phyloP scores from a whole-genome alignment of 164 flowering plant species.

The Cinnamomum micranthum region DNA sequence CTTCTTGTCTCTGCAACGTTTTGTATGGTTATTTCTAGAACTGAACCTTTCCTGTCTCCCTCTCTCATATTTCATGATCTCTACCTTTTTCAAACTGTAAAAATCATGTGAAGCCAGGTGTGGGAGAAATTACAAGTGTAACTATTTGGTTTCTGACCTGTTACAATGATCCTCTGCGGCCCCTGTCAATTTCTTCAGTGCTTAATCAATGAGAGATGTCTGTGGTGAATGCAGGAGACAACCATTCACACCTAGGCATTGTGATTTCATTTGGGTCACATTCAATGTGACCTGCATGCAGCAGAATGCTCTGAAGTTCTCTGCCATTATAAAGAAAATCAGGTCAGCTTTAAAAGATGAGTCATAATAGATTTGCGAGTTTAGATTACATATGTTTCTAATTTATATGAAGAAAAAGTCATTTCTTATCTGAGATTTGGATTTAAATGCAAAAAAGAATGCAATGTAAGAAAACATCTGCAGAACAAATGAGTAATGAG shows the following conservation, averaged over 20 bases:
- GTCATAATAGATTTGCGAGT: too few species aligned
- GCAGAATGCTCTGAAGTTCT: not conserved
- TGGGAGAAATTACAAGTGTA: not conserved
- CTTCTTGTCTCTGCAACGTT: slow-evolving; percentile 28
- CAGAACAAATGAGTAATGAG: too few species aligned
- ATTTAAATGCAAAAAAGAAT: too few species aligned
- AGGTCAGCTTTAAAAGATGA: too few species aligned
- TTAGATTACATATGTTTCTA: too few species aligned
- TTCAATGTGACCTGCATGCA: not conserved
- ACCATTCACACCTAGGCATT: not conserved
- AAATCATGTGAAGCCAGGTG: not conserved
- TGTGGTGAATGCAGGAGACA: too few species aligned
- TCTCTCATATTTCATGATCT: slow-evolving; percentile 37
- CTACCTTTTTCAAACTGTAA: not conserved
- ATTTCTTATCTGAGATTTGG: too few species aligned
- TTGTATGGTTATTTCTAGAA: slow-evolving; percentile 17
- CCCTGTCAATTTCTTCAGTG: not conserved
- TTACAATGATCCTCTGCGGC: not conserved
- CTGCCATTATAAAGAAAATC: too few species aligned
- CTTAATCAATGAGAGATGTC: too few species aligned
- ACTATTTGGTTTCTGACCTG: not conserved
- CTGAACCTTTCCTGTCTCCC: slow-evolving; percentile 26
- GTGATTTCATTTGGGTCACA: not conserved
- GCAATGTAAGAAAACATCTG: too few species aligned
- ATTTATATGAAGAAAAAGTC: too few species aligned